A percentile compares a stretch with the other conserved stretches of the same genome.
phyloP scores from a whole-genome alignment of 2,329 filamentous ascomycete genomes.

The Stemphylium vesicarium region DNA sequence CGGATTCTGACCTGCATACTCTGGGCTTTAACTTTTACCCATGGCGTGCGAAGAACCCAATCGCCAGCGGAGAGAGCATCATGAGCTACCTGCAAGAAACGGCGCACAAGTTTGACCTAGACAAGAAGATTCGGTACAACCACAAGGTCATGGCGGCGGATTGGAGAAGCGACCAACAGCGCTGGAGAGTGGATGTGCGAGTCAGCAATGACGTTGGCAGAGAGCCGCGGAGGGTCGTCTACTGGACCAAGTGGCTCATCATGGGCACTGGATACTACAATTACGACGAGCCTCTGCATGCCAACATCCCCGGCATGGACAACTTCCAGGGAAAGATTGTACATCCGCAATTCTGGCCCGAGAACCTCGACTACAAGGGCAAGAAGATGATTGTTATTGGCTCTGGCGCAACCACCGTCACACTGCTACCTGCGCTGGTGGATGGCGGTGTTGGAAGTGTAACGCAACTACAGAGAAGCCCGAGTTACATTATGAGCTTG shows the following conservation, averaged over 20 bases:
- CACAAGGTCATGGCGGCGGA: conserved; percentile 52
- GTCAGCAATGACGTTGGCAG: conserved; percentile 21
- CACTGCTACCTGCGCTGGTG: conserved; percentile 73
- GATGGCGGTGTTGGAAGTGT: conserved; percentile 67
- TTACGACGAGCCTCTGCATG: conserved; percentile 67
- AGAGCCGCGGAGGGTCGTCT: conserved; percentile 44
- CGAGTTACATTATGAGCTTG: conserved; percentile 65
- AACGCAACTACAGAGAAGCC: conserved; percentile 83
- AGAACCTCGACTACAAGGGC: conserved; percentile 67
- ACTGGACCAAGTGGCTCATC: conserved; percentile 59
- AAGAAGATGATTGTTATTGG: conserved; percentile 77
- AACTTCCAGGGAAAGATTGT: conserved; percentile 68
- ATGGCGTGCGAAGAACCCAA: conserved; percentile 62
- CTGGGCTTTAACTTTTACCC: conserved; percentile 71
- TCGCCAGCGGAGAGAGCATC: conserved; percentile 55
- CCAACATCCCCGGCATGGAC: conserved; percentile 70
- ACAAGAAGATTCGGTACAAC: conserved; percentile 54
- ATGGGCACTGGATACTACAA: conserved; percentile 76
- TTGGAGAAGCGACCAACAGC: conserved; percentile 58
- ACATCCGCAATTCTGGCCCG: conserved; percentile 80
- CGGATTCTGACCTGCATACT: conserved; percentile 58
- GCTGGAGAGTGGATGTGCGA: conserved; percentile 51
- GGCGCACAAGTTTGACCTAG: conserved; percentile 53
- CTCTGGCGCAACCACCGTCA: conserved; percentile 79
- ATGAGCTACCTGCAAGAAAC: conserved; percentile 54